These are phyloP conservation scores for Scenedesmus sp. DNA, from an alignment of 163 green algal genomes.

Conservation along the genomic window DNA sequence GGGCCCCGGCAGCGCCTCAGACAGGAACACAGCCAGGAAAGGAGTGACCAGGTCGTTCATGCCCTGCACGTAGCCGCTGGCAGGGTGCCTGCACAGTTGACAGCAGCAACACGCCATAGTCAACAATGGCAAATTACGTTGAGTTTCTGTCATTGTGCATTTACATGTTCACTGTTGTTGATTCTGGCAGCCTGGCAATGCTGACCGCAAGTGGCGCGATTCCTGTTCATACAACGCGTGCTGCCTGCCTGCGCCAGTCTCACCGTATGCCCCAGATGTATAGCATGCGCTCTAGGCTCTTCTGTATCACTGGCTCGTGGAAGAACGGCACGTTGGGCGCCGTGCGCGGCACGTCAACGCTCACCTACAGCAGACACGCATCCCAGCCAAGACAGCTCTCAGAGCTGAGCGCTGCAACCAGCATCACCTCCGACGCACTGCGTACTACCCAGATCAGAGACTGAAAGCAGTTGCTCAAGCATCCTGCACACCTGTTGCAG, in stretches of 20 bases:
- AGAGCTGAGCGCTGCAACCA: neutral
- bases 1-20: constrained; percentile 73
- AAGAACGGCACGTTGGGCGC: constrained; percentile 94
- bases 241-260: neutral
- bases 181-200: too few relatives aligned
- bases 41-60: constrained; percentile 99
- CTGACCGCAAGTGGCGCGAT: neutral
- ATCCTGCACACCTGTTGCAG: too few relatives aligned
- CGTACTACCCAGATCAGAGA: neutral
- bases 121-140: neutral
- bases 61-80: constrained; percentile 96
- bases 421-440: neutral
- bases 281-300: constrained; percentile 90
- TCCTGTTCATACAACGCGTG: neutral
- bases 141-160: too few relatives aligned
- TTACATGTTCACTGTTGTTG: neutral
- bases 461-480: neutral
- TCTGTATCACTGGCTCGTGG: constrained; percentile 87
- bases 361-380: constrained; percentile 74
- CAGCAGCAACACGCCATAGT: neutral
- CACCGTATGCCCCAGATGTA: constrained; percentile 96
- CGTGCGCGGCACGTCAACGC: constrained; percentile 94
- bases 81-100: constrained; percentile 81
- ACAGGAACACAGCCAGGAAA: constrained; percentile 95
- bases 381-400: neutral